Evolutionary conservation across 805 yeast species (phyloP).

Genomic region (Torulaspora maleeae): DNA sequence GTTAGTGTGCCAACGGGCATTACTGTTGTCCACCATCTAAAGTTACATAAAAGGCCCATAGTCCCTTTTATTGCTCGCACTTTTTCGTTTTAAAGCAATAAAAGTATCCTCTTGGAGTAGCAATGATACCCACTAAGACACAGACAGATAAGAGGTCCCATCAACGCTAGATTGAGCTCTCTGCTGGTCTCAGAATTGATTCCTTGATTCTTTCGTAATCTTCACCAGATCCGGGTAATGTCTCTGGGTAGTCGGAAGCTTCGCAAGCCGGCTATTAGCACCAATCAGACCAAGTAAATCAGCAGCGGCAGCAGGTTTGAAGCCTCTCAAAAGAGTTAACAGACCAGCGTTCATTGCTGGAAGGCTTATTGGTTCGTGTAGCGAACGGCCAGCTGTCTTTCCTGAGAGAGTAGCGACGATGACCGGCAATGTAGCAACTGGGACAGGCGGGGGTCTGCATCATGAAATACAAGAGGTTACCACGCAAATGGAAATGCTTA

Average conservation of each 20-base stretch:
- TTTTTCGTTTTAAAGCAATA: too few species aligned
- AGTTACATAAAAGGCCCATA: too few species aligned
- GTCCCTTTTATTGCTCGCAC: too few species aligned
- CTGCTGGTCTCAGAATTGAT: too few species aligned
- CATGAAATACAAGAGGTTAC: constrained; percentile 34
- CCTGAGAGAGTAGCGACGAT: not conserved
- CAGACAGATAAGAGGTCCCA: not conserved
- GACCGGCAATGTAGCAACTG: constrained; percentile 3
- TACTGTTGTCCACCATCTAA: too few species aligned
- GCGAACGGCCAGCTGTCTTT: not conserved
- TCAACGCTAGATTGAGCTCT: too few species aligned
- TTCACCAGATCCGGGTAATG: constrained; percentile 6
- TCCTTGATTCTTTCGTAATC: not conserved
- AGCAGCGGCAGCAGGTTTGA: not conserved
- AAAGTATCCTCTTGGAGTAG: too few species aligned
- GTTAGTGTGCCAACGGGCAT: too few species aligned
- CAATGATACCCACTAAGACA: not conserved
- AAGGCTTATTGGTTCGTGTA: not conserved
- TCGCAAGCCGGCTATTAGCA: not conserved
- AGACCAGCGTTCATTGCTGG: not conserved
- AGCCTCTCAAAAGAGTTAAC: not conserved
- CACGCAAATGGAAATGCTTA: constrained; percentile 35
- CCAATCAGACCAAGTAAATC: not conserved
- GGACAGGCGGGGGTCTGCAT: constrained; percentile 26
- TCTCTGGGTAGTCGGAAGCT: not conserved